Conservation (phyloP, 2,329 filamentous ascomycete species). For the Capronia epimyces region DNA sequence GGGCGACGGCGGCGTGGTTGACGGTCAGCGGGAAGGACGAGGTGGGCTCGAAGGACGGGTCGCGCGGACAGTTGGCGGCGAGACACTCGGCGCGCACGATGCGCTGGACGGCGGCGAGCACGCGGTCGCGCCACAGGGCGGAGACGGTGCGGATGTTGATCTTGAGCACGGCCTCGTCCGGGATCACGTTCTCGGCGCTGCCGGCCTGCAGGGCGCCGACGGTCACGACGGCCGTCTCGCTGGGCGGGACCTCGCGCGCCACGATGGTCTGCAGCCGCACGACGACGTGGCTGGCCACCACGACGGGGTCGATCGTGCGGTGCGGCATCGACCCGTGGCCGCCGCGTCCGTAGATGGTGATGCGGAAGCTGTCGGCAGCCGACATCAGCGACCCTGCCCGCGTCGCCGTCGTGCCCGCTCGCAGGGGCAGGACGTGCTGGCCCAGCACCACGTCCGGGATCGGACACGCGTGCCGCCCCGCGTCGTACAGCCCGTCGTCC, state of each 20-base stretch:
- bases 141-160: constrained; percentile 51
- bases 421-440: constrained; percentile 50
- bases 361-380: constrained; percentile 43
- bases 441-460: constrained; percentile 53
- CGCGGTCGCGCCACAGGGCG: constrained; percentile 42
- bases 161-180: constrained; percentile 50
- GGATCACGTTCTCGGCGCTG: constrained; percentile 57
- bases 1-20: constrained; percentile 47
- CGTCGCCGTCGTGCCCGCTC: constrained; percentile 39
- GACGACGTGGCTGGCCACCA: constrained; percentile 53
- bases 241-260: constrained; percentile 49
- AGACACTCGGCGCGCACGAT: constrained; percentile 54
- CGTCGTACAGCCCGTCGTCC: constrained; percentile 52
- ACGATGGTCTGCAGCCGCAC: constrained; percentile 57
- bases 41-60: constrained; percentile 45
- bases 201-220: constrained; percentile 56
- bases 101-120: constrained; percentile 46
- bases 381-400: constrained; percentile 40
- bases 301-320: constrained; percentile 52
- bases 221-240: constrained; percentile 54
- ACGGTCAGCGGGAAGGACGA: constrained; percentile 49
- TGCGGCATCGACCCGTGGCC: constrained; percentile 56
- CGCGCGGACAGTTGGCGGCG: constrained; percentile 47
- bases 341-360: constrained; percentile 55
- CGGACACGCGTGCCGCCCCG: constrained; percentile 37